Evolutionary conservation across 2,329 filamentous ascomycete species (phyloP).

Genomic region (Fusarium sp.): DNA sequence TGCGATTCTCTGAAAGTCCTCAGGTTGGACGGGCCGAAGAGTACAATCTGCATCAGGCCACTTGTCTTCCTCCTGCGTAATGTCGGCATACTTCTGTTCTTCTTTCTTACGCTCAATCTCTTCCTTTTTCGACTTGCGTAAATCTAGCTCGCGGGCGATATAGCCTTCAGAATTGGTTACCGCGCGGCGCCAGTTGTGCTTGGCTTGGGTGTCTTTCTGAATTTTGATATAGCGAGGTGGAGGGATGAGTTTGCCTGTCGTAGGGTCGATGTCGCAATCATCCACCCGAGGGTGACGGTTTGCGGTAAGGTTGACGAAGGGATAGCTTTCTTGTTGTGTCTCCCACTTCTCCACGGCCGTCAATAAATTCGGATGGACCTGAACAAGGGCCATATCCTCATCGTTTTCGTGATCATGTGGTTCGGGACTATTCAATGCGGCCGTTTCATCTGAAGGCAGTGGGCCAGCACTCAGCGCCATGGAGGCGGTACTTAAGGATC

Average conservation of each 20-base stretch:
- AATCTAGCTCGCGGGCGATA: conserved; percentile 39
- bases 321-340: neutral
- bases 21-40: conserved; percentile 52
- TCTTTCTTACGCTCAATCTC: neutral
- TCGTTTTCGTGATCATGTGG: neutral
- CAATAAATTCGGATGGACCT: neutral
- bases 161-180: conserved; percentile 43
- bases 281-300: neutral
- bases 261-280: conserved; percentile 50
- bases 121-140: conserved; percentile 21
- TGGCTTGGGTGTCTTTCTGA: conserved; percentile 12
- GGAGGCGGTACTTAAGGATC: neutral
- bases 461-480: conserved; percentile 23
- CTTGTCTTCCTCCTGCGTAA: conserved; percentile 11
- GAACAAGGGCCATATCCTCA: neutral
- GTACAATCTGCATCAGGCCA: conserved; percentile 48
- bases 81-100: conserved; percentile 3
- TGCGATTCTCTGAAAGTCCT: conserved; percentile 53
- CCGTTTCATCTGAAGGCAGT: neutral
- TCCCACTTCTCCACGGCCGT: conserved; percentile 5
- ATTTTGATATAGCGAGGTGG: conserved; percentile 48
- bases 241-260: conserved; percentile 47
- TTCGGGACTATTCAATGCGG: neutral
- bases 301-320: neutral
- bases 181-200: conserved; percentile 41